Conservation (phyloP, 73 alveolate species). For the Paramecium sonneborni region DNA sequence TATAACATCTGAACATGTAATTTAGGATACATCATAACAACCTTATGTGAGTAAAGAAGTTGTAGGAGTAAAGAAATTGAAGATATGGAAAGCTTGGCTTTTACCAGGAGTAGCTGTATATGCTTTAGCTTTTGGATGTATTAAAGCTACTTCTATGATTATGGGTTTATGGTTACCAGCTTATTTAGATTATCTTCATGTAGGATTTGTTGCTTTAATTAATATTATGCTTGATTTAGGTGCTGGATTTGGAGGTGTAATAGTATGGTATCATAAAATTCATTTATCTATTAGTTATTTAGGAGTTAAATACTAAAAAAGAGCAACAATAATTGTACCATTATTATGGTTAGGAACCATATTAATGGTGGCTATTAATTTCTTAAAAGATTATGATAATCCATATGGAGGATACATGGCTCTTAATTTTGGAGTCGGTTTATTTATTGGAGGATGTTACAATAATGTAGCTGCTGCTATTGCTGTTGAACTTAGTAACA, state of each 20-base stretch:
- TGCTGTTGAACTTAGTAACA: constrained; percentile 36
- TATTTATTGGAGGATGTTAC: constrained; percentile 27
- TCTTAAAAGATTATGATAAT: background rate
- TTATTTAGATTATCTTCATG: background rate
- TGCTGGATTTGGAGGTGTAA: background rate
- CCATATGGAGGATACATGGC: background rate
- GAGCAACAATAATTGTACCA: constrained; percentile 21
- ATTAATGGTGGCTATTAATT: constrained; percentile 4
- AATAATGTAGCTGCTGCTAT: constrained; percentile 42
- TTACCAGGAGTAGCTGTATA: constrained; percentile 31
- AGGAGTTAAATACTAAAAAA: background rate
- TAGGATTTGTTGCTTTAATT: background rate
- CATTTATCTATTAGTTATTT: background rate
- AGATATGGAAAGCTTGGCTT: constrained; percentile 29
- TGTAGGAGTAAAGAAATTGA: background rate
- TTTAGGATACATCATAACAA: background rate
- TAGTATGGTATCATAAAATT: background rate
- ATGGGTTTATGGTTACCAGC: constrained; percentile 43
- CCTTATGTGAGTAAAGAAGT: background rate
- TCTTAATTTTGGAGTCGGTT: background rate
- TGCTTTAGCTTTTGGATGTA: constrained; percentile 42
- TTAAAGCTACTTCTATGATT: background rate
- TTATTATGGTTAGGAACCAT: constrained; percentile 42
- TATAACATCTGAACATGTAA: background rate
- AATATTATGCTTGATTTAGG: constrained; percentile 46